Evolutionary conservation across 2,329 filamentous ascomycete species (phyloP), one percentile per base, ranked within the genome.

Genomic region (Penicillium sp.): DNA sequence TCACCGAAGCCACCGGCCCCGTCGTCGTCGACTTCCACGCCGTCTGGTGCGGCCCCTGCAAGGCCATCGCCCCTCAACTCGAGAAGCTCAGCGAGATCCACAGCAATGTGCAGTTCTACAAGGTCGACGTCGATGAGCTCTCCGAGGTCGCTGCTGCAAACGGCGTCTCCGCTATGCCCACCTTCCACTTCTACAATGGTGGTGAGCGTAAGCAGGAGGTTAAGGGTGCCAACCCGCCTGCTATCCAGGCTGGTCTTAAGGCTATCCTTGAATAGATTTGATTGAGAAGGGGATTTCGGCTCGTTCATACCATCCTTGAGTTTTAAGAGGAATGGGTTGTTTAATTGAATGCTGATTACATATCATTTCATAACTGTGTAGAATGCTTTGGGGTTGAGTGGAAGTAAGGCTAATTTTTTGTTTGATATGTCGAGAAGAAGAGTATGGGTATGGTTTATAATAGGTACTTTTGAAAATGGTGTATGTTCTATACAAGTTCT

Each of bases 31-130:
- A 97, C 80, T 91, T 86, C 79, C 91, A 88, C 75, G 92, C 92
- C 54, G 85, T 80, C 60, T 97, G 92, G 92, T 97, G 93, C 80
- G 91, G 91, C 58, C 93, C 93, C 58, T 97, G 93, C 88, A 96
- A 92, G 82, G 83, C 87, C 67, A 94, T 97, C 68, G 85, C 91
- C 17, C 93, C 92, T 57, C 76, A 86, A 60, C 79, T 96, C 55
- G 82, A 82, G 66, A 81, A 87, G 82, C 88, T 76, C 72, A 84
- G 62, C 68, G 74, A 87, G 41, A 72, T 77, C 56, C 84, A 83
- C 78, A 75, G 82, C 62, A 73, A 79, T 63, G 82, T 88, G 63
- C 80, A 84, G 75, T 97, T 96, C 78, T 86, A 86, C 83, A 94
- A 96, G 84, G 80, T 97, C 71, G 91, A 97, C 75, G 91, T 97